These are phyloP conservation scores for Pilaira anomala DNA, from an alignment of 192 early-diverging fungal genomes.

Conservation along the genomic window DNA sequence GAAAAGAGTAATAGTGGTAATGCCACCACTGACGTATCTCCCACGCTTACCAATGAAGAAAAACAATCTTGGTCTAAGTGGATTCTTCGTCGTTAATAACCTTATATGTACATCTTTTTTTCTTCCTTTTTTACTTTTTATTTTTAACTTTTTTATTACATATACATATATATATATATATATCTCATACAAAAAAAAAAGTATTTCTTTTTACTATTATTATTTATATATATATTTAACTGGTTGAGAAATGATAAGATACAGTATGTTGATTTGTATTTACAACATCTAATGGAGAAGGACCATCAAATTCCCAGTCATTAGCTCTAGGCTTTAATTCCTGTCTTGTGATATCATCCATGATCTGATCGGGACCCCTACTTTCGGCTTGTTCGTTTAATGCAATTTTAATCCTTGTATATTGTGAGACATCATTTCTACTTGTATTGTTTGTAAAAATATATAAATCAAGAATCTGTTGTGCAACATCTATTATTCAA, in stretches of 20 bases:
- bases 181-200: too few relatives aligned
- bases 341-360: conserved; percentile 23
- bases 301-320: conserved; percentile 20
- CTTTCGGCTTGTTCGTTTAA: conserved; percentile 42
- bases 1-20: not conserved
- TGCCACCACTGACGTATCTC: not conserved
- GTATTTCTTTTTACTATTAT: not conserved
- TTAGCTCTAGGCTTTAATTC: conserved; percentile 8
- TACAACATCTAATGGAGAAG: conserved; percentile 23
- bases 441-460: conserved; percentile 35
- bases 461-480: conserved; percentile 50
- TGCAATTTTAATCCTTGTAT: conserved; percentile 47
- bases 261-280: conserved; percentile 35
- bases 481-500: conserved; percentile 40
- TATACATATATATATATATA: too few relatives aligned
- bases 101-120: not conserved
- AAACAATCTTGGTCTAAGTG: conserved; percentile 23
- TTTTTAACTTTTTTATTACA: too few relatives aligned
- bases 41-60: not conserved
- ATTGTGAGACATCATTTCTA: conserved; percentile 33
- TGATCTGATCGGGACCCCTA: conserved; percentile 14
- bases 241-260: conserved; percentile 30
- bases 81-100: conserved; percentile 17
- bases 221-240: not conserved
- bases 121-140: not conserved